Base-by-base conservation (phyloP, 2,329 filamentous ascomycete genomes). In the Colletotrichum godetiae region DNA sequence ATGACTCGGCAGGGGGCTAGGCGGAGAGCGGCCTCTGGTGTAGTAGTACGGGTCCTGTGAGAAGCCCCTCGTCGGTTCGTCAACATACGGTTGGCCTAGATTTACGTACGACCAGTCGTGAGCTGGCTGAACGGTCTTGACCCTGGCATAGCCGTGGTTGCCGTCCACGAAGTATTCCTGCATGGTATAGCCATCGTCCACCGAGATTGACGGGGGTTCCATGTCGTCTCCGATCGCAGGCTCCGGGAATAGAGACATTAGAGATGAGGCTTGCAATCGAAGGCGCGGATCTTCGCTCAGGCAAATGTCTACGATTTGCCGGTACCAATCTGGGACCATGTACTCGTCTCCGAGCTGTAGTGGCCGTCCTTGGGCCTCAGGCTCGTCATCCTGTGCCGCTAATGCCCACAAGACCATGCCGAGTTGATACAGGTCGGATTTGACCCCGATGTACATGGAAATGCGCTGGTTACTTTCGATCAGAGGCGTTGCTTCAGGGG, bases 321-420 rank as follows among this genome's bases (percentile, higher is more conserved):
- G 90, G 81, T 94, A 98, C 88, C 95, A 98, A 13, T 88, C 86
- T 0, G 97, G 97, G 10, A 97, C 88, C 31, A 92, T 86, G 12
- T 88, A 81, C 62, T 90, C 89, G 6, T 91, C 80, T 5, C 86
- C 84, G 11, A 93, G 83, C 27, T 84, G 85, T 73, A 98, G 83
- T 0, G 95, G 95, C 24, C 94, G 90, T 55, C 89, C 89, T 73
- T 93, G 92, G 24, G 90, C 88, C 81, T 98, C 97, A 1, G 97
- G 97, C 78, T 98, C 96, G 78, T 98, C 96, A 68, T 95, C 91
- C 76, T 96, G 90, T 79, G 93, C 93, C 1, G 95, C 96, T 58
- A 99, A 85, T 27, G 94, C 95, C 95, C 96, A 99, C 3, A 99
- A 85, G 2, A 98, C 95, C 97, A 99, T 99, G 5, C 97, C 97